A percentile compares a stretch with the other conserved stretches of the same genome.
Conservation (phyloP, 176 grass and related monocot genomes). For the Alopecurus myosuroides region DNA sequence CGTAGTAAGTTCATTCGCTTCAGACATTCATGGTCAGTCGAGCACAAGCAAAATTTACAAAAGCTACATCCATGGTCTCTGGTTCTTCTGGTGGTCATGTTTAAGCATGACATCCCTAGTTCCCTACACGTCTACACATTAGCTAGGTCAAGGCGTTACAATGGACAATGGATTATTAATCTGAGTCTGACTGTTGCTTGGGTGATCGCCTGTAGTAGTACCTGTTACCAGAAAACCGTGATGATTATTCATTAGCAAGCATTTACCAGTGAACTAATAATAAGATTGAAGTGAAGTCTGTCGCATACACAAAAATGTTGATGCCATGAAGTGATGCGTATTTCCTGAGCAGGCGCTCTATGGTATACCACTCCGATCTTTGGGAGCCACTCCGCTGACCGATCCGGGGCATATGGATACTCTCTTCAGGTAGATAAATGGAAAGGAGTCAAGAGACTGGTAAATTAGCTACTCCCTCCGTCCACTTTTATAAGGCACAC, state of each 20-base stretch:
- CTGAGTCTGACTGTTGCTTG: conserved; percentile 1
- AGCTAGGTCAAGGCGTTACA: background rate
- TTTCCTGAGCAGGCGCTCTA: conserved; percentile 88
- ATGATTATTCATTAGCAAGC: conserved; percentile 7
- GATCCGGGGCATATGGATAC: conserved; percentile 93
- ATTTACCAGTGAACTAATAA: conserved; percentile 3
- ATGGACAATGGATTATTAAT: background rate
- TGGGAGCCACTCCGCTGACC: conserved; percentile 74
- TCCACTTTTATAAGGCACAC: too few relatives aligned
- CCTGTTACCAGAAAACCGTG: conserved; percentile 31
- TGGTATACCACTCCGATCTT: conserved; percentile 83
- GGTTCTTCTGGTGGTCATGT: background rate
- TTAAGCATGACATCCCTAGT: background rate
- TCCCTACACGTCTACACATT: background rate
- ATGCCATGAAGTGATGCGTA: conserved; percentile 68
- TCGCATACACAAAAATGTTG: conserved; percentile 77
- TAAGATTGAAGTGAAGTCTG: background rate
- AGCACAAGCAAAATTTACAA: background rate
- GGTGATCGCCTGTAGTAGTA: conserved; percentile 61
- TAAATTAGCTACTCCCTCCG: conserved; percentile 8
- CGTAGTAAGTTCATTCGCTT: too few relatives aligned
- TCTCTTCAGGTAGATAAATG: conserved; percentile 44
- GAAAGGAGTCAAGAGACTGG: conserved; percentile 11
- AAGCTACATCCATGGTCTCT: background rate
- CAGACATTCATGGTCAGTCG: too few relatives aligned